Conservation (phyloP, 2,329 filamentous ascomycete genomes). For the Aspergillus hiratsukae region DNA sequence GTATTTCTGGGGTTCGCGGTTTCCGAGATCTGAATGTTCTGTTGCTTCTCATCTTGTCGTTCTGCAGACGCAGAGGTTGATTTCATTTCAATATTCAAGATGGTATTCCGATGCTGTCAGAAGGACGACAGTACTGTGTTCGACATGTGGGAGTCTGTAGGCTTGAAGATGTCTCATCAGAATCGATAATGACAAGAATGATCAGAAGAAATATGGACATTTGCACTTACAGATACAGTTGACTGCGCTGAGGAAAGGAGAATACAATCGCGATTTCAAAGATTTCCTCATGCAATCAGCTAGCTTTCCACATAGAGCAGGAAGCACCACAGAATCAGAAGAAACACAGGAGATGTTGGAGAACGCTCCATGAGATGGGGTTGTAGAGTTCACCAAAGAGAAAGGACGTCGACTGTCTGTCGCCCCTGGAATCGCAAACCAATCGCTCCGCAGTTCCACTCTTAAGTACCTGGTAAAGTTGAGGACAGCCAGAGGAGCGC, state of each 20-base stretch:
- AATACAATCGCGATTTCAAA: background rate
- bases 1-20: background rate
- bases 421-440: slow-evolving; percentile 7
- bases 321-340: too few relatives aligned
- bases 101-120: background rate
- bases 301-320: background rate
- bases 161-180: background rate
- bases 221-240: background rate
- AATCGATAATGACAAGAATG: background rate
- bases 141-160: background rate
- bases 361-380: background rate
- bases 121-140: background rate
- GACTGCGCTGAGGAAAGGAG: background rate
- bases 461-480: background rate
- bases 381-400: background rate
- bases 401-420: background rate
- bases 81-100: background rate
- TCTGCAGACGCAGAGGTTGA: background rate
- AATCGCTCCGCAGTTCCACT: slow-evolving; percentile 3
- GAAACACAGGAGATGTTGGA: background rate
- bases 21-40: background rate
- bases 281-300: background rate
- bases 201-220: background rate
- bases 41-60: background rate
- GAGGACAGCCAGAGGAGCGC: background rate